Evolutionary conservation across 2,329 filamentous ascomycete genomes (phyloP), one percentile per base, ranked within the genome.

Genomic region (Talaromyces islandicus): DNA sequence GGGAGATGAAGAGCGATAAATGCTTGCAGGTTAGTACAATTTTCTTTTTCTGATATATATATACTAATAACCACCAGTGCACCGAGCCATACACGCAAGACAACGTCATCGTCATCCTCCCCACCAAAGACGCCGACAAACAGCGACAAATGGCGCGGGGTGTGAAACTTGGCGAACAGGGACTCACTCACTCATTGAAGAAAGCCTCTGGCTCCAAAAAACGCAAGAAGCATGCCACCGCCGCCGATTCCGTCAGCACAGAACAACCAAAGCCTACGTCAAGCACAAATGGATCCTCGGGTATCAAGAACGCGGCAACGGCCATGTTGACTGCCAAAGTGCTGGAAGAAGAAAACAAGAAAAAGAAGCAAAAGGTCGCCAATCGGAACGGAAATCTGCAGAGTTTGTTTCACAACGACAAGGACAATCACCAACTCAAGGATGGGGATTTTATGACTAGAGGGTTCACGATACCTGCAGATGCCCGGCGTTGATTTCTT

Each of bases 261-360:
- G 19, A 32, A 7, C 41, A 55, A 6, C 14, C 50, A 27, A 72
- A 70, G 62, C 68, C 67, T 53, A 68, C 69, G 56, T 66, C 73
- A 4, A 78, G 71, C 0, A 65, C 71, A 21, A 72, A 73, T 1
- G 64, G 75, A 6, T 71, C 74, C 27, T 62, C 65, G 57, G 86
- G 88, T 11, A 96, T 97, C 73, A 96, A 96, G 73, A 96, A 97
- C 67, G 81, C 90, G 0, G 84, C 90, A 59, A 94, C 94, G 0
- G 92, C 93, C 0, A 89, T 87, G 3, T 77, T 99, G 50, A 96
- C 93, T 0, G 90, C 89, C 0, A 92, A 88, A 66, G 92, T 99
- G 0, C 73, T 97, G 27, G 88, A 89, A 25, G 93, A 97, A 69
- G 91, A 97, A 72, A 89, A 93, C 56, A 86, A 89, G 68, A 82